phyloP scores from a whole-genome alignment of 345 rosid genomes.

The Syzygium aqueum region DNA sequence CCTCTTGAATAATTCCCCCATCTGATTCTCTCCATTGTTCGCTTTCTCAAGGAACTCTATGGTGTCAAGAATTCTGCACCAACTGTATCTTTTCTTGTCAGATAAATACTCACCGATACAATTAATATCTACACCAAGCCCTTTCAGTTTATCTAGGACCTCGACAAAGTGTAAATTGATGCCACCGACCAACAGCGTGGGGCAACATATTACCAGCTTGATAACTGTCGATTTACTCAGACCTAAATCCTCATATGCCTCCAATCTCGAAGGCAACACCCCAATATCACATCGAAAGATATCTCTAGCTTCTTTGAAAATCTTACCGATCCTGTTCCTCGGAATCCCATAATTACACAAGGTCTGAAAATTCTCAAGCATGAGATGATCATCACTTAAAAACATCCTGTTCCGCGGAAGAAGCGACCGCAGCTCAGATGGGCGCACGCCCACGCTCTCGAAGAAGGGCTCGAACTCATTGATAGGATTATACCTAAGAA shows the following conservation, averaged over 20 bases:
- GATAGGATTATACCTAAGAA: conserved; percentile 68
- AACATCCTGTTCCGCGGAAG: conserved; percentile 42
- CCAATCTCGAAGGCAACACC: conserved; percentile 31
- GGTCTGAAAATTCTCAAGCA: conserved; percentile 61
- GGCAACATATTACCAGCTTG: conserved; percentile 53
- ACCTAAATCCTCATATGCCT: conserved; percentile 52
- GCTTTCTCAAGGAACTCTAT: conserved; percentile 54
- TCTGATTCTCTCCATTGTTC: conserved; percentile 44
- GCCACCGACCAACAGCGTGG: conserved; percentile 39
- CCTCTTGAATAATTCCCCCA: conserved; percentile 27
- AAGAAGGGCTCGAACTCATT: conserved; percentile 85
- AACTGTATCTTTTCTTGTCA: conserved; percentile 28
- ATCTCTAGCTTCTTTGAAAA: conserved; percentile 51
- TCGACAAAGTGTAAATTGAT: conserved; percentile 35
- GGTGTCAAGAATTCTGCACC: conserved; percentile 51
- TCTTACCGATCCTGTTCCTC: conserved; percentile 57
- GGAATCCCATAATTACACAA: conserved; percentile 66
- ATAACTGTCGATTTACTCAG: conserved; percentile 40
- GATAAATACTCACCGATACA: conserved; percentile 37
- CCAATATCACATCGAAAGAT: conserved; percentile 42
- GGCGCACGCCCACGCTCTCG: conserved; percentile 74
- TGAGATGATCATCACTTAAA: conserved; percentile 41
- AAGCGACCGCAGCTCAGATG: conserved; percentile 28
- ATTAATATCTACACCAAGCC: conserved; percentile 39
- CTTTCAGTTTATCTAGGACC: conserved; percentile 41